These are phyloP conservation scores for Epichloe gansuensis DNA, from an alignment of 2,329 filamentous ascomycete species.

Conservation along the genomic window DNA sequence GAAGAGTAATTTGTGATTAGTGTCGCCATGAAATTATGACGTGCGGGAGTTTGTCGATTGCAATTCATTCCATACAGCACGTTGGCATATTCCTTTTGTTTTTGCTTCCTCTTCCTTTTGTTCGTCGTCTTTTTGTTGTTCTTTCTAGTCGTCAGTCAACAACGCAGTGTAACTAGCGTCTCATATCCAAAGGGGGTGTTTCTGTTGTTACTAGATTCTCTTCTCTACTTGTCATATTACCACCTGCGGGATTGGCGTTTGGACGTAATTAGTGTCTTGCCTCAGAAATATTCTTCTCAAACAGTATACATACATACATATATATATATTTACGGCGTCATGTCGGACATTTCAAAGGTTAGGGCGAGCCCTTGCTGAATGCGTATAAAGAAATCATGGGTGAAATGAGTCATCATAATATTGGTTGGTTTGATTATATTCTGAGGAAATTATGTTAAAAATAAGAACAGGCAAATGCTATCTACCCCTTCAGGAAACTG, in stretches of 20 bases:
- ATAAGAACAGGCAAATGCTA: not conserved
- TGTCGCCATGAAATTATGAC: not conserved
- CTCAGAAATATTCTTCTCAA: not conserved
- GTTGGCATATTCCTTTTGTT: not conserved
- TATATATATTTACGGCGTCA: not conserved
- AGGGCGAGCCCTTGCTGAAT: too few species aligned
- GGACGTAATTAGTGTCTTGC: not conserved
- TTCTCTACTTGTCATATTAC: not conserved
- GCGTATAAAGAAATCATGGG: too few species aligned
- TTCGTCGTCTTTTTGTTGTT: not conserved
- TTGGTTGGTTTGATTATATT: not conserved
- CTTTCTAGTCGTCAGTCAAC: not conserved
- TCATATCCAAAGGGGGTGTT: too few species aligned
- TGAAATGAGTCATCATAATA: too few species aligned
- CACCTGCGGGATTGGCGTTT: not conserved
- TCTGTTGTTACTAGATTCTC: not conserved
- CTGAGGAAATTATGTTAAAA: not conserved
- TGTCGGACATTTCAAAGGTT: too few species aligned
- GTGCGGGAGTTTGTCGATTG: not conserved
- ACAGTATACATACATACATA: not conserved
- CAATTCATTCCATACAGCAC: not conserved
- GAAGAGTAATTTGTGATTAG: not conserved
- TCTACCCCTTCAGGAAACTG: not conserved
- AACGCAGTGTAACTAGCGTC: too few species aligned
- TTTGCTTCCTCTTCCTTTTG: not conserved